Conservation (phyloP, 345 rosid species). For the Eucalyptus tenuipes region DNA sequence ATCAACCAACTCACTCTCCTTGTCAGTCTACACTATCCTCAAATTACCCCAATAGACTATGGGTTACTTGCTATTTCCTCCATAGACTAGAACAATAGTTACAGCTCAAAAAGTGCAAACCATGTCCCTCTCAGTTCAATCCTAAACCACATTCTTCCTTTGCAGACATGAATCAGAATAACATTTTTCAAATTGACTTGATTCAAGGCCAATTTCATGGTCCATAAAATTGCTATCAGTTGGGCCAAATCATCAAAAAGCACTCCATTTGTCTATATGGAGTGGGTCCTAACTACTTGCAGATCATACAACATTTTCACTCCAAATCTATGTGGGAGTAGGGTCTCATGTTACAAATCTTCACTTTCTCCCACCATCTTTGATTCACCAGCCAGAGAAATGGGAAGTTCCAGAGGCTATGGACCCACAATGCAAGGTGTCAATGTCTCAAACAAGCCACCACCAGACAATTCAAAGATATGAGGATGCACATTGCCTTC, state of each 20-base stretch:
- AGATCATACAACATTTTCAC: not conserved
- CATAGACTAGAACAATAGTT: not conserved
- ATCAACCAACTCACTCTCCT: not conserved
- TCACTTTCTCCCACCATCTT: not conserved
- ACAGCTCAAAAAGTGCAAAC: not conserved
- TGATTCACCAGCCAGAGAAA: not conserved
- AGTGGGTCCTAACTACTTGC: not conserved
- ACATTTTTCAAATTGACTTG: not conserved
- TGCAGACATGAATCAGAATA: not conserved
- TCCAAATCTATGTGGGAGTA: not conserved
- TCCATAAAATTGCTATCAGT: not conserved
- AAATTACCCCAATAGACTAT: not conserved
- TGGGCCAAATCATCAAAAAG: not conserved
- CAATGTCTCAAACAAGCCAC: not conserved
- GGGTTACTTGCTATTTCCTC: not conserved
- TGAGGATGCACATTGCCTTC: not conserved
- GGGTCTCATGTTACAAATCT: not conserved
- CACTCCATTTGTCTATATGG: not conserved
- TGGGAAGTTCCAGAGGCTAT: not conserved
- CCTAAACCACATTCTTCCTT: not conserved
- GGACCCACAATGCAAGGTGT: not conserved
- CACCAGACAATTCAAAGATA: not conserved
- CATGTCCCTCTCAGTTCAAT: not conserved
- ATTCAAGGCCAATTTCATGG: not conserved
- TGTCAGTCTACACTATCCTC: not conserved